These are phyloP conservation scores for Drechslerella coelobrocha DNA, from an alignment of 2,329 filamentous ascomycete species.

Conservation along the genomic window DNA sequence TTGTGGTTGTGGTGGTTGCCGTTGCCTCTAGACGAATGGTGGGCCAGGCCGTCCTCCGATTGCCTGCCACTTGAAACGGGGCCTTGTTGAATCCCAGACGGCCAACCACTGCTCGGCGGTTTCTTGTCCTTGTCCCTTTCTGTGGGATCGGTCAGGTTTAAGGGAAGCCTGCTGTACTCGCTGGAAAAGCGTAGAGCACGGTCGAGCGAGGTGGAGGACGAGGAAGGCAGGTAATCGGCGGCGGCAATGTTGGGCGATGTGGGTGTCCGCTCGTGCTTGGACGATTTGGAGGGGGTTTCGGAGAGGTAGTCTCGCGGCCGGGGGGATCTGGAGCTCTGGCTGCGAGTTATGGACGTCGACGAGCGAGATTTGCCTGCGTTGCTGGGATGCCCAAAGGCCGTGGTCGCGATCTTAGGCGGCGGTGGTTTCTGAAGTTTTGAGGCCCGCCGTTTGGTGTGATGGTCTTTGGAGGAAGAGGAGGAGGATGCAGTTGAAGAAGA, in stretches of 20 bases:
- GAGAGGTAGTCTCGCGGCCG: slow-evolving; percentile 46
- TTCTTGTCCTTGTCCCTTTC: slow-evolving; percentile 33
- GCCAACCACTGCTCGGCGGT: slow-evolving; percentile 26
- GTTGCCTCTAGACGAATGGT: slow-evolving; percentile 39
- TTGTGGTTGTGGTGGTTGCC: slow-evolving; percentile 6
- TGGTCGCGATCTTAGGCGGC: slow-evolving; percentile 41
- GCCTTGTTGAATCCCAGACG: slow-evolving; percentile 39
- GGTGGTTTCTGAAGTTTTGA: slow-evolving; percentile 46
- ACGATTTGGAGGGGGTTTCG: slow-evolving; percentile 41
- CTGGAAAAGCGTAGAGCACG: slow-evolving; percentile 42
- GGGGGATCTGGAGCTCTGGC: slow-evolving; percentile 42
- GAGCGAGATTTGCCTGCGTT: slow-evolving; percentile 47
- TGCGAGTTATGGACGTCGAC: slow-evolving; percentile 48
- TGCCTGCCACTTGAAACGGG: slow-evolving; percentile 47
- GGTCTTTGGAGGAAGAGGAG: slow-evolving; percentile 22
- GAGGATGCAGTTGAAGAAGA: slow-evolving; percentile 2
- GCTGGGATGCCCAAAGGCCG: slow-evolving; percentile 41
- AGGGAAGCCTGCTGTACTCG: slow-evolving; percentile 46
- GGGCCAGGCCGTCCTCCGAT: slow-evolving; percentile 46
- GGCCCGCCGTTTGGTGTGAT: slow-evolving; percentile 33
- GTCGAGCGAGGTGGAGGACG: slow-evolving; percentile 46
- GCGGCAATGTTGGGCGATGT: slow-evolving; percentile 42
- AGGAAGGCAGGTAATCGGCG: slow-evolving; percentile 12
- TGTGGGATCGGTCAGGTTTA: slow-evolving; percentile 45
- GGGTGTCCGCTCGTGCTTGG: slow-evolving; percentile 46